These are phyloP conservation scores for Vanrija sp. DNA, from an alignment of 1,284 basidiomycete genomes.

Conservation along the genomic window DNA sequence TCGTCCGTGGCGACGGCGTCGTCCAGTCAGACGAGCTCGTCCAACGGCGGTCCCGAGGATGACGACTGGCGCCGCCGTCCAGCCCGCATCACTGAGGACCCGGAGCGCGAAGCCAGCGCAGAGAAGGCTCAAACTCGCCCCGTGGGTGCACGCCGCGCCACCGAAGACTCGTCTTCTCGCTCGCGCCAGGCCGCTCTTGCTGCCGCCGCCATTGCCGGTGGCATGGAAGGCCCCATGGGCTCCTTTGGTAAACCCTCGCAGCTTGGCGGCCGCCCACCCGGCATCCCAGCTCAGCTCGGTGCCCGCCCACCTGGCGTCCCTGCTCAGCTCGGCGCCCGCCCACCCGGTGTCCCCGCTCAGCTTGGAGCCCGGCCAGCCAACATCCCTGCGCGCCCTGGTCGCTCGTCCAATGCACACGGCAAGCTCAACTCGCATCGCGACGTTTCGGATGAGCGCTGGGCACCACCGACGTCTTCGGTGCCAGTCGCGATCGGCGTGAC, in stretches of 20 bases:
- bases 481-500: background rate
- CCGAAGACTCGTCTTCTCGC: slow-evolving; percentile 16
- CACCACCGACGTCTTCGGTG: slow-evolving; percentile 8
- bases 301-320: background rate
- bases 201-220: slow-evolving; percentile 29
- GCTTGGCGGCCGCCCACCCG: slow-evolving; percentile 6
- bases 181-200: slow-evolving; percentile 26
- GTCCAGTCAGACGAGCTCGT: slow-evolving; percentile 27
- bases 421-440: background rate
- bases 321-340: background rate
- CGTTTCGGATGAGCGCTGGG: slow-evolving; percentile 3
- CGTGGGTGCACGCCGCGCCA: slow-evolving; percentile 4
- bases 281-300: slow-evolving; percentile 3
- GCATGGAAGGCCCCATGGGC: slow-evolving; percentile 31
- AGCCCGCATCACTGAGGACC: slow-evolving; percentile 3
- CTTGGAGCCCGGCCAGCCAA: slow-evolving; percentile 1
- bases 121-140: background rate
- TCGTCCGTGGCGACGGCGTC: slow-evolving; percentile 27
- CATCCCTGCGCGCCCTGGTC: background rate
- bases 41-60: slow-evolving; percentile 22
- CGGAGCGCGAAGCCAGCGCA: slow-evolving; percentile 1
- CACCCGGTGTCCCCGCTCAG: slow-evolving; percentile 7
- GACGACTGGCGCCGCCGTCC: slow-evolving; percentile 30
- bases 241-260: slow-evolving; percentile 27
- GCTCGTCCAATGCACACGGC: background rate